Percentiles rank a stretch among this genome's conserved stretches.
These are phyloP conservation scores for Lachancea thermotolerans DNA, from an alignment of 805 yeast species.

Conservation along the genomic window DNA sequence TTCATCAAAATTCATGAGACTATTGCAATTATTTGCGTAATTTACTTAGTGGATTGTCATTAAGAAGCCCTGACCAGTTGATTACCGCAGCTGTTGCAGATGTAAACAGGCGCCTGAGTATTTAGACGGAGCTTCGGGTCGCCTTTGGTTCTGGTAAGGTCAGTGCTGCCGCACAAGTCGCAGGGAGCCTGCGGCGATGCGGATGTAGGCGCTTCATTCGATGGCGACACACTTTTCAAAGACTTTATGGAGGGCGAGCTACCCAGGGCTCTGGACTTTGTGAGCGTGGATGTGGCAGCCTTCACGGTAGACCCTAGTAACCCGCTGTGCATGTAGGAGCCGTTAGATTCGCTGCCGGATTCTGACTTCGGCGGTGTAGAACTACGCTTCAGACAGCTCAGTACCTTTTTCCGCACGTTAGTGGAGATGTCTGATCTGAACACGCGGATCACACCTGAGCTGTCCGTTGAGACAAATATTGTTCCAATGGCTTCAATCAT, in stretches of 20 bases:
- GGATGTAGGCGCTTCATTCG: not conserved
- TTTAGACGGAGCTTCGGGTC: no score
- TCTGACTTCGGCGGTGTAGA: not conserved
- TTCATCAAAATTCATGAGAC: not conserved
- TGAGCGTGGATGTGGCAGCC: conserved; percentile 3
- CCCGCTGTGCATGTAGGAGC: conserved; percentile 1
- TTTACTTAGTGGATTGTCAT: no score
- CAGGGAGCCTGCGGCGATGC: not conserved
- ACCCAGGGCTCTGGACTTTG: conserved; percentile 1
- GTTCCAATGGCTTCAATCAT: conserved; percentile 32
- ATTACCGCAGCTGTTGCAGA: no score
- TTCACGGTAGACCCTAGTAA: conserved; percentile 1
- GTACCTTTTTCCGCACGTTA: conserved; percentile 33
- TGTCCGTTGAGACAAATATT: conserved; percentile 73
- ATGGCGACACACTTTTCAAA: not conserved
- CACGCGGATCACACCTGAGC: conserved; percentile 62
- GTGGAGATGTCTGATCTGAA: conserved; percentile 75
- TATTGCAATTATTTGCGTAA: no score
- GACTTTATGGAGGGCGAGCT: conserved; percentile 6
- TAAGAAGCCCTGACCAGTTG: no score
- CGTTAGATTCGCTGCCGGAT: not conserved
- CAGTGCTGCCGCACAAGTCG: no score
- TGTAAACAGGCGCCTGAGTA: no score
- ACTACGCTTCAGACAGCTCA: conserved; percentile 9
- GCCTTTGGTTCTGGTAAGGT: no score